A percentile compares a stretch with the other conserved stretches of the same genome.
These are phyloP conservation scores for Phialemonium atrogriseum DNA, from an alignment of 2,329 filamentous ascomycete genomes.

Conservation along the genomic window DNA sequence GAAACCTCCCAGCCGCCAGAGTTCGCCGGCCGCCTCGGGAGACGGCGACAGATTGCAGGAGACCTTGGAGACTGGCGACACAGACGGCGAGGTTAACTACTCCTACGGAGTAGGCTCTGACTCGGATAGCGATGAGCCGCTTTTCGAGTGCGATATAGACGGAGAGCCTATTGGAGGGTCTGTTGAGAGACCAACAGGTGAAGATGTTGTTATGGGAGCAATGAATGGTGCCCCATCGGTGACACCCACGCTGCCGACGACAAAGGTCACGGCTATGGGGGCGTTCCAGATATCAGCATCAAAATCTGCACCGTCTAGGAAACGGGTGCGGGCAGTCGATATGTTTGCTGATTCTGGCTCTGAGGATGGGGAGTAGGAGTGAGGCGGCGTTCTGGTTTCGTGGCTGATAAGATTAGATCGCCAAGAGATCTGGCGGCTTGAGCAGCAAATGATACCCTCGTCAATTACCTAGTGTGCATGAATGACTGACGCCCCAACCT, in stretches of 20 bases:
- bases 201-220: conserved; percentile 24
- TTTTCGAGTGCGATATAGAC: conserved; percentile 35
- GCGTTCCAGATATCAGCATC: conserved; percentile 16
- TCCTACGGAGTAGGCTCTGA: conserved; percentile 24
- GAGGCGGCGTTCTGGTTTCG: neutral
- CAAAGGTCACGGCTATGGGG: conserved; percentile 13
- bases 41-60: conserved; percentile 11
- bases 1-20: conserved; percentile 1
- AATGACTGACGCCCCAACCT: no score
- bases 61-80: conserved; percentile 10
- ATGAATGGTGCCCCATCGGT: conserved; percentile 6
- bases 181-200: conserved; percentile 27
- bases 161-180: conserved; percentile 38
- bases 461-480: no score
- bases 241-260: conserved; percentile 6
- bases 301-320: conserved; percentile 31
- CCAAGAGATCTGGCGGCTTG: conserved; percentile 6
- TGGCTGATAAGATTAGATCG: conserved; percentile 9
- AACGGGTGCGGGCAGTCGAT: conserved; percentile 68
- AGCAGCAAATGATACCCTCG: conserved; percentile 2
- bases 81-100: conserved; percentile 15
- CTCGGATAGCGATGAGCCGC: conserved; percentile 38
- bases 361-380: conserved; percentile 19
- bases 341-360: conserved; percentile 75
- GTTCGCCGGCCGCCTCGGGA: conserved; percentile 2